Conservation (phyloP, 495 filamentous ascomycete species). For the Terfezia claveryi region DNA sequence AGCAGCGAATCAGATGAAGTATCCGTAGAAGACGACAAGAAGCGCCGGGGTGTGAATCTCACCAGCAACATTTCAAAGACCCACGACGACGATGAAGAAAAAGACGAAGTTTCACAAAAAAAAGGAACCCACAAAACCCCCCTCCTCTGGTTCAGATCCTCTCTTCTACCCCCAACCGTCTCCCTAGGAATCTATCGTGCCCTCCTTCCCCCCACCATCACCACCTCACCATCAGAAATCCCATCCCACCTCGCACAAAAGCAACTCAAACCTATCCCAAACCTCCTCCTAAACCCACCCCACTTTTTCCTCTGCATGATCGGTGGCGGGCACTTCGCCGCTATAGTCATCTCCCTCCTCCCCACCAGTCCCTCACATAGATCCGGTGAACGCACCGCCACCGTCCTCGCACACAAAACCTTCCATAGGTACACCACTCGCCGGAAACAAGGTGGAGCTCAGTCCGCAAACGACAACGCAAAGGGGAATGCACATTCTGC, state of each 20-base stretch:
- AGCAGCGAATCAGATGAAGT: conserved; percentile 26
- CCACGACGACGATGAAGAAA: conserved; percentile 29
- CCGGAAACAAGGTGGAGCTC: conserved; percentile 84
- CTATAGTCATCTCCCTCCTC: conserved; percentile 75
- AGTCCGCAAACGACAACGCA: conserved; percentile 74
- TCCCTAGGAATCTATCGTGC: conserved; percentile 70
- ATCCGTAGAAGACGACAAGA: conserved; percentile 24
- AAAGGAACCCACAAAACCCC: conserved; percentile 44
- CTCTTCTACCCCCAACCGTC: conserved; percentile 48
- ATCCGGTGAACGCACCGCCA: conserved; percentile 53
- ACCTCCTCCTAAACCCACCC: conserved; percentile 31
- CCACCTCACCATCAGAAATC: conserved; percentile 30
- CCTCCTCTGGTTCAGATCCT: conserved; percentile 64
- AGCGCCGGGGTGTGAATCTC: conserved; percentile 2
- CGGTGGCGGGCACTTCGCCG: conserved; percentile 90
- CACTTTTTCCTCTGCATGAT: conserved; percentile 97
- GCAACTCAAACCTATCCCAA: conserved; percentile 13
- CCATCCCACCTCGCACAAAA: conserved; percentile 47
- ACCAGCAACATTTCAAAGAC: conserved; percentile 2
- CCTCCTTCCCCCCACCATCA: conserved; percentile 52
- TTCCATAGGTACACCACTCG: conserved; percentile 94
- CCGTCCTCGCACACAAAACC: conserved; percentile 82
- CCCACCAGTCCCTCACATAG: conserved; percentile 48
- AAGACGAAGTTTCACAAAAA: conserved; percentile 25
- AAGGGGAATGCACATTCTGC: conserved; percentile 89